phyloP scores from a whole-genome alignment of 2,329 filamentous ascomycete genomes.

The Trichophyton equinum region DNA sequence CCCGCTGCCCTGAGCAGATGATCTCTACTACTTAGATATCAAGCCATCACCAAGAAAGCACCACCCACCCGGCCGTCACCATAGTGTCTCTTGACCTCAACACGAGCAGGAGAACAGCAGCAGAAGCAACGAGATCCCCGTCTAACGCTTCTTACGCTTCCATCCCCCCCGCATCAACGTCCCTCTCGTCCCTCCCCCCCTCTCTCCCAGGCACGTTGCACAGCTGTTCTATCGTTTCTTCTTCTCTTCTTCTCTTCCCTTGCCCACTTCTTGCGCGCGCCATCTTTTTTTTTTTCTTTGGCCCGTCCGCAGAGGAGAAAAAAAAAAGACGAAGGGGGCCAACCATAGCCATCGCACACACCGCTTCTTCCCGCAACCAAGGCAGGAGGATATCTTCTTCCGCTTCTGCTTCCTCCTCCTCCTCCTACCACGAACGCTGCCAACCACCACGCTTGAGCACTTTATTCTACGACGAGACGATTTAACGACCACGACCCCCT shows the following conservation, averaged over 20 bases:
- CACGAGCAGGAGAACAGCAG: neutral
- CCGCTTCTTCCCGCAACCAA: constrained; percentile 7
- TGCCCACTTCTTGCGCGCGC: constrained; percentile 7
- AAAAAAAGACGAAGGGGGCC: neutral
- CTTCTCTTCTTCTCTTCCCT: constrained; percentile 7
- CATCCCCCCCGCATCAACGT: neutral
- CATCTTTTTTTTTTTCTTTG: constrained; percentile 1
- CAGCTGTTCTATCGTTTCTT: constrained; percentile 1
- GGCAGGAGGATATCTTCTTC: constrained; percentile 4
- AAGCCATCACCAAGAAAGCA: neutral
- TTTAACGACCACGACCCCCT: constrained; percentile 1
- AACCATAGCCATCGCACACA: constrained; percentile 2
- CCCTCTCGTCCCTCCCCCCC: constrained; percentile 1
- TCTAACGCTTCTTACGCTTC: neutral
- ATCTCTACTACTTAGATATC: neutral
- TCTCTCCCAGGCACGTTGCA: constrained; percentile 6
- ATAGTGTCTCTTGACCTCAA: constrained; percentile 2
- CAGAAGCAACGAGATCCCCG: constrained; percentile 2
- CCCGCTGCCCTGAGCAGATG: constrained; percentile 1
- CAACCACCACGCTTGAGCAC: constrained; percentile 3
- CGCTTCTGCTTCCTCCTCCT: constrained; percentile 4
- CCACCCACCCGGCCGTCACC: neutral
- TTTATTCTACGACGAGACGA: constrained; percentile 1
- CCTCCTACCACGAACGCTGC: constrained; percentile 9
- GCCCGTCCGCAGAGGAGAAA: neutral